Base-by-base conservation (phyloP, 2,329 filamentous ascomycete species). In the Magnaporthiopsis rhizophila region DNA sequence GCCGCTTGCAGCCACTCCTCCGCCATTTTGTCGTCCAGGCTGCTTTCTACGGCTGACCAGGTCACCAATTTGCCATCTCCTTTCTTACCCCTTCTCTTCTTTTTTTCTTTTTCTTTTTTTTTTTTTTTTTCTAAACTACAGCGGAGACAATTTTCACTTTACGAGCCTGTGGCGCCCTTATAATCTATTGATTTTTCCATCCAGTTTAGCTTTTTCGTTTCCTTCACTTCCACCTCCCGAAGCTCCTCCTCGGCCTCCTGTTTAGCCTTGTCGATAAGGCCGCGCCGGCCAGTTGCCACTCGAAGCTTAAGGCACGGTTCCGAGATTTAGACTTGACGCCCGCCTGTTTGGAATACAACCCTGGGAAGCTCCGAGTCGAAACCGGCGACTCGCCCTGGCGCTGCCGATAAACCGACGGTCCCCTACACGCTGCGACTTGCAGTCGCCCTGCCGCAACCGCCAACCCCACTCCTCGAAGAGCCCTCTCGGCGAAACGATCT, bases 101-200 rank as follows among this genome's bases (percentile, higher is more conserved):
- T 4, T 9, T 9, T 58, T 13, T 15, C 30, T 58, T 58, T 8
- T 5, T 26, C 1, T 36, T 7, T 8, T 9, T 13, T 36, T 34
- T 57, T 57, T 32, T 58, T 64, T 61, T 8, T 7, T 18, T 50
- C 45, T 50, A 50, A 21, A n/a, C 18, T 53, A 53, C 15, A n/a
- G 18, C 45, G 13, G 24, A 24, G 13, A n/a, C 53, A 12, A 50
- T 72, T 26, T 58, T 45, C 50, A 28, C 24, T 59, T 53, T 21
- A 53, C 45, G 45, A 53, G 45, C 45, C 45, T 53, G 21, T 53
- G 45, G 45, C 45, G 45, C 45, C 45, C 7, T 53, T 53, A 21
- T 53, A 53, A 53, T 53, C 18, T n/a, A 21, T 53, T 53, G 45
- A 6, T n/a, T 53, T n/a, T n/a, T 53, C n/a, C 21, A 53, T 6